Percentiles rank a stretch among this genome's conserved stretches.
Conservation (phyloP, 352 stramenopile genomes). For the Phytopythium mirpurense region DNA sequence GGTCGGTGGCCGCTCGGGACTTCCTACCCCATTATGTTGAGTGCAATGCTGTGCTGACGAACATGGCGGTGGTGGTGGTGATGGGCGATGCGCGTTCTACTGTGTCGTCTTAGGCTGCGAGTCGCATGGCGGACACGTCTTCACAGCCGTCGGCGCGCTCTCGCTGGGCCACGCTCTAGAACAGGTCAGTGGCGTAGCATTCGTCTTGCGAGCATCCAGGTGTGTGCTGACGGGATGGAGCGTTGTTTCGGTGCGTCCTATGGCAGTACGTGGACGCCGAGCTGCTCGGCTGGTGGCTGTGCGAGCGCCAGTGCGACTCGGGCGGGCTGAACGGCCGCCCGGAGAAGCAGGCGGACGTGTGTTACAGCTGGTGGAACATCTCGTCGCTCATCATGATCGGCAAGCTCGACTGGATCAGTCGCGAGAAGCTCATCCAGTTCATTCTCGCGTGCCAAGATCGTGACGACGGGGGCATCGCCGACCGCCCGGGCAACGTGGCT, state of each 20-base stretch:
- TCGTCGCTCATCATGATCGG: slow-evolving; percentile 94
- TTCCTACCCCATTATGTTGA: not conserved
- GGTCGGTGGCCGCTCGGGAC: slow-evolving; percentile 21
- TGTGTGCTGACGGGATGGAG: slow-evolving; percentile 6
- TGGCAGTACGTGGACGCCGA: slow-evolving; percentile 79
- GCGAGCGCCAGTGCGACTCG: slow-evolving; percentile 96
- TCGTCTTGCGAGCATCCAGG: slow-evolving; percentile 18
- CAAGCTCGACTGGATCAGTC: slow-evolving; percentile 95
- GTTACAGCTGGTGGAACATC: slow-evolving; percentile 99
- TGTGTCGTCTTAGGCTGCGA: slow-evolving; percentile 93
- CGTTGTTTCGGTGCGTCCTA: no score
- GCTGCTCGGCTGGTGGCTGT: slow-evolving; percentile 95
- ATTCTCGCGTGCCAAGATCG: slow-evolving; percentile 96
- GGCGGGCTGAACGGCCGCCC: slow-evolving; percentile 93
- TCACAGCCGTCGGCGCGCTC: slow-evolving; percentile 95
- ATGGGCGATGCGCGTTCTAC: no score
- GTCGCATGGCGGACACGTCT: slow-evolving; percentile 97
- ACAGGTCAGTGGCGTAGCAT: no score
- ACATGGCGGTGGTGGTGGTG: not conserved
- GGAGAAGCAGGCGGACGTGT: slow-evolving; percentile 99
- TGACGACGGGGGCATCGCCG: slow-evolving; percentile 97
- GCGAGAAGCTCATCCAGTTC: slow-evolving; percentile 90
- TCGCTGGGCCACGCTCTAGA: slow-evolving; percentile 76
- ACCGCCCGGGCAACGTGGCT: slow-evolving; percentile 94
- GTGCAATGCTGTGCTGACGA: slow-evolving; percentile 1